Evolutionary conservation across 805 yeast genomes (phyloP), one percentile per base, ranked within the genome.

Genomic region (Cyberlindnera xishuangbannaensis): DNA sequence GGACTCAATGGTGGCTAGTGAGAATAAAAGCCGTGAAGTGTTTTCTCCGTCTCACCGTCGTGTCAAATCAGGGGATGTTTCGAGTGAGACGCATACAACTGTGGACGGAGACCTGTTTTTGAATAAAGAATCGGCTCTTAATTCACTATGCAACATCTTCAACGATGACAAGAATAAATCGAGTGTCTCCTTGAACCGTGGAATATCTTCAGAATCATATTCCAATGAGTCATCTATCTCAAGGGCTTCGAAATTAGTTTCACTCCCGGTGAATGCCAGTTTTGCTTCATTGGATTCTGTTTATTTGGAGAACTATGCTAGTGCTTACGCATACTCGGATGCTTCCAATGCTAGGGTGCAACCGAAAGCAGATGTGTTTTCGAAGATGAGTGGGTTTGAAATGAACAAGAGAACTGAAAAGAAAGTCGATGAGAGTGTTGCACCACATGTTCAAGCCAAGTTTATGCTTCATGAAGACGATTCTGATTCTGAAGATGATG

Each of bases 261-360:
- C 82, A 5, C 53, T 81, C 25, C 85, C 85, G 0, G 62, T 78
- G 12, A 78, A 75, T 40, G 83, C 83, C 26, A 79, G 87, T 41
- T 81, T 80, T 63, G 90, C 90, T 1, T 81, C 88, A 0, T 59
- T 83, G 50, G 87, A 79, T 48, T 76, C 87, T 51, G 69, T 73
- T 39, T 77, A 78, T 50, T 70, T 75, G 44, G 81, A 75, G 33
- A 71, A 67, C 39, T 65, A 67, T 39, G 67, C 50, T 2, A 34
- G 47, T 8, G 29, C 42, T 9, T 48, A 44, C 32, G 43, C 35
- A 10, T 36, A 39, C 25, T 34, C 45, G 3, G 39, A 32, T n/a
- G 38, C 31, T 12, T 29, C 36, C 20, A 44, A 41, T 33, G 45
- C 50, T 8, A 43, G 50, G 38, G 31, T 18, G 16, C 41, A 44